Base-by-base conservation (phyloP, 805 yeast species). In the Yamadazyma phyllophila region DNA sequence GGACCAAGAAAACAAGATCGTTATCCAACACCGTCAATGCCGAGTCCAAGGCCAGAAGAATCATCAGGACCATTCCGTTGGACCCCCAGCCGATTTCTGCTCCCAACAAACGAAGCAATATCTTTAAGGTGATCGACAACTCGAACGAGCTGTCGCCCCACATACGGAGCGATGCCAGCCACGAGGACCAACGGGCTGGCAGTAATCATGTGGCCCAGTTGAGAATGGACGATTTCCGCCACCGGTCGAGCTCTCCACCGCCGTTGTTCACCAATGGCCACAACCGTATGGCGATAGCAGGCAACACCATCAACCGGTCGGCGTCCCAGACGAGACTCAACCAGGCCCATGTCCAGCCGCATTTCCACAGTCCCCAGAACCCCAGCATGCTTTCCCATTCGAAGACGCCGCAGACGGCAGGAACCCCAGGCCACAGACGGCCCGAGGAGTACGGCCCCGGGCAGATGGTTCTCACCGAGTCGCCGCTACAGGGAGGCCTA, bases 41-140 rank as follows among this genome's bases (percentile, higher is more conserved):
- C 1, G 92, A 83, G 57, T 75, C 80, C 20, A 78, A 83, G 39
- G 94, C 92, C 0, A 72, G 94, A 51, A 80, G 77, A 58, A 83
- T 87, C 50, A 87, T 87, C 38, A 76, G 81, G 39, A 87, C 91
- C 0, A 83, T 87, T 53, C 96, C 96, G 2, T 66, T 87, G 51
- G 96, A 87, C 60, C 96, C 96, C 0, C 83, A 79, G 44, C 96
- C 96, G 4, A 87, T 87, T 26, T 63, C 80, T 2, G 56, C 49
- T 12, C 46, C 61, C 15, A 58, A 57, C 12, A 67, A 65, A 48
- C 55, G 74, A 48, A 65, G 73, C 48, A 55, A 63, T 15, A 63
- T 69, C 9, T 68, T 70, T 56, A 69, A 66, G 48, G 62, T 69
- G 11, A 70, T 67, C 5, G 67, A 68, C 45, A 54, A 57, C 30